Base-by-base conservation (phyloP, 805 yeast genomes). In the Blastobotrys mokoenaii region DNA sequence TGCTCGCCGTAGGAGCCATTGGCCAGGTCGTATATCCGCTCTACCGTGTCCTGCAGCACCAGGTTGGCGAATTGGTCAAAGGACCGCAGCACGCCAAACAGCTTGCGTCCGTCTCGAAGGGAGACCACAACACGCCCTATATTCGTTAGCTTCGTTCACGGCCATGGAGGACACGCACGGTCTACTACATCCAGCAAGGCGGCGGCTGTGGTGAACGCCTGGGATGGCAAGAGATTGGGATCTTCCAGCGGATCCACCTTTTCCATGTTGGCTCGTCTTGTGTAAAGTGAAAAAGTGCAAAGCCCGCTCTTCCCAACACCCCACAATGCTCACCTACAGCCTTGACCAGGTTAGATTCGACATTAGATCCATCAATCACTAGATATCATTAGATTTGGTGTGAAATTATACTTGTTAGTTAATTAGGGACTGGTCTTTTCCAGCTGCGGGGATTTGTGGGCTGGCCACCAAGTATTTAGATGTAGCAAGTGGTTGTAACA, bases 31-130 rank as follows among this genome's bases (percentile, higher is more conserved):
- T 82, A 69, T 55, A 88, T 77, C 63, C 96, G 77, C 63, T 93
- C 97, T 40, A 80, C 70, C 14, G 96, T 80, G 61, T 89, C 95
- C 65, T 93, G 97, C 51, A 93, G 70, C 34, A 93, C 95, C 58
- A 93, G 71, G 66, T 90, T 90, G 49, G 95, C 89, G 63, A 82
- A 93, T 65, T 90, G 97, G 67, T 93, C 98, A 64, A 90, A 93
- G 2, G 97, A 87, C 64, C 98, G 76, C 53, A 93, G 71, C 18
- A 89, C 84, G 14, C 98, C 98, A 60, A 85, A 81, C 29, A 90
- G 67, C 51, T 81, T 79, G 53, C 90, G 76, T 33, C 97, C 97
- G 63, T 90, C 97, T 59, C 96, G 80, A 52, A 93, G 71, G 37
- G 86, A 72, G 2, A 87, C 95, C 55, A 85, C 82, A 29, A 93